A percentile compares a stretch with the other conserved stretches of the same genome.
These are phyloP conservation scores for Cladosporium sp. DNA, from an alignment of 2,329 filamentous ascomycete species.

Conservation along the genomic window DNA sequence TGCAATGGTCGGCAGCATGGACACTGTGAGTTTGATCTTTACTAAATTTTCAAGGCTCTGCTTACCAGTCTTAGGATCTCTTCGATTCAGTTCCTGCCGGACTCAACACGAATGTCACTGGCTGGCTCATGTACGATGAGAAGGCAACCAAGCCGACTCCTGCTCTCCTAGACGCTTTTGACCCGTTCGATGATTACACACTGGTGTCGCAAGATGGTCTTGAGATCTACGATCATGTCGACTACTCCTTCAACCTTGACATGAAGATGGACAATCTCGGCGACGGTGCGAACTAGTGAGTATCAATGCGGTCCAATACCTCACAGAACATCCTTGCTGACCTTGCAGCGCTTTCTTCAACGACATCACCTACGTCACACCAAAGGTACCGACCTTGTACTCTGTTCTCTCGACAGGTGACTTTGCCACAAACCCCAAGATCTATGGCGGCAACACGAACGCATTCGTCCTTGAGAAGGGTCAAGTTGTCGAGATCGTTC, in stretches of 20 bases:
- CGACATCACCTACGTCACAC: constrained; percentile 68
- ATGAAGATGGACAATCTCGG: constrained; percentile 61
- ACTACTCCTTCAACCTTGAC: constrained; percentile 58
- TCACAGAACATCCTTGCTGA: no score
- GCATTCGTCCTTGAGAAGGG: constrained; percentile 63
- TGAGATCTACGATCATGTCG: constrained; percentile 57
- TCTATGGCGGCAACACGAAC: constrained; percentile 51
- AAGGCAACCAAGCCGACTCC: constrained; percentile 46
- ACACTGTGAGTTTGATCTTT: constrained; percentile 31
- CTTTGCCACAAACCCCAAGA: constrained; percentile 39
- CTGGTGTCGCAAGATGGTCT: constrained; percentile 66
- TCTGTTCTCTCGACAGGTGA: constrained; percentile 57
- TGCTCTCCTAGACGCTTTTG: constrained; percentile 55
- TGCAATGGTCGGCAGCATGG: constrained; percentile 55
- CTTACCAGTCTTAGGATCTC: constrained; percentile 33
- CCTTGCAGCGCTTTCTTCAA: constrained; percentile 52
- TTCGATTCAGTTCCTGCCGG: constrained; percentile 65
- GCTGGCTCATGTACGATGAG: constrained; percentile 54
- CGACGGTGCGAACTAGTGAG: constrained; percentile 63
- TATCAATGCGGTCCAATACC: neutral
- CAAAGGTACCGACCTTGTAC: constrained; percentile 76
- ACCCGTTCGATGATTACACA: constrained; percentile 68
- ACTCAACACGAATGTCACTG: constrained; percentile 62
- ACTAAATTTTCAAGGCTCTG: constrained; percentile 3
- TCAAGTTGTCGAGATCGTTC: constrained; percentile 65